Conservation (phyloP, 2,329 filamentous ascomycete genomes). For the Epichloe gansuensis region DNA sequence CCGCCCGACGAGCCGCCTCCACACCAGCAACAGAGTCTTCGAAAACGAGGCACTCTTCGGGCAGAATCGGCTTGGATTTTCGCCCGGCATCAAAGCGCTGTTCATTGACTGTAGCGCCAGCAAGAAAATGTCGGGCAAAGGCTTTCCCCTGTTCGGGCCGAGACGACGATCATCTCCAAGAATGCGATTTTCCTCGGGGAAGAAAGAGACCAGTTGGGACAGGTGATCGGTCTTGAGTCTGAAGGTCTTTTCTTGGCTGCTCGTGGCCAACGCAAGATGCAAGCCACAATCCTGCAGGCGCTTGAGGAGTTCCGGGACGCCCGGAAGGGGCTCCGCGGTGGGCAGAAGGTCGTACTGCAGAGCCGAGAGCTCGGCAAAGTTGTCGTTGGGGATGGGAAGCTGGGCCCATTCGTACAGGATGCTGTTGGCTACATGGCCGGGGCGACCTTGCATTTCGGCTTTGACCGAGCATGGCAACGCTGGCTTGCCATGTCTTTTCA, state of each 20-base stretch:
- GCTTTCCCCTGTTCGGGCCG: neutral
- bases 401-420: slow-evolving; percentile 1
- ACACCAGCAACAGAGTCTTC: neutral
- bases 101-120: neutral
- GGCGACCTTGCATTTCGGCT: neutral
- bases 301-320: neutral
- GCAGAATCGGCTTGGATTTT: neutral
- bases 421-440: neutral
- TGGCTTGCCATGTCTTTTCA: neutral
- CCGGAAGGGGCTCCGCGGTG: neutral
- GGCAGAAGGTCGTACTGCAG: neutral
- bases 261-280: slow-evolving; percentile 1
- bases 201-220: neutral
- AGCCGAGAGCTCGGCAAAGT: neutral
- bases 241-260: neutral
- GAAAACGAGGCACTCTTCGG: slow-evolving; percentile 2
- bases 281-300: neutral
- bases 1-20: neutral
- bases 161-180: neutral
- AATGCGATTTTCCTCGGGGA: neutral
- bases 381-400: neutral
- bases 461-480: neutral
- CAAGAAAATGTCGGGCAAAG: neutral
- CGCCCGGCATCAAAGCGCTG: neutral
- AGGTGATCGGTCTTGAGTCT: neutral